Evolutionary conservation across 192 early-diverging fungal species (phyloP).

Genomic region (Coemansia guatemalensis): DNA sequence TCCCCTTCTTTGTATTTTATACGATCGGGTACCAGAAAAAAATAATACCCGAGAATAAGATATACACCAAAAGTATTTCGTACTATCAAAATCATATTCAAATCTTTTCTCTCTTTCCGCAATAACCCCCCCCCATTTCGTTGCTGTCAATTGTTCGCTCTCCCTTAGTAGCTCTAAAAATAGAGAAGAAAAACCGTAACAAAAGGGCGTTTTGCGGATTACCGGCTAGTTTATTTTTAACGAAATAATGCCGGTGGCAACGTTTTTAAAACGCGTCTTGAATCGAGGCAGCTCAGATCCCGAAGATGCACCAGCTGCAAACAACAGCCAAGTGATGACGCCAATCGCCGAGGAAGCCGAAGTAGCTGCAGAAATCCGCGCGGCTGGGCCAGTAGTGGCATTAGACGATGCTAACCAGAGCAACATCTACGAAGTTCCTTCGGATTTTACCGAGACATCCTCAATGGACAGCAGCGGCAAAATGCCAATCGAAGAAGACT

Average conservation of each 20-base stretch:
- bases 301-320: constrained; percentile 2
- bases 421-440: constrained; percentile 19
- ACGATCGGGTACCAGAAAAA: too few species aligned
- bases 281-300: constrained; percentile 28
- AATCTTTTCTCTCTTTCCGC: too few species aligned
- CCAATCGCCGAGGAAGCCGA: constrained; percentile 4
- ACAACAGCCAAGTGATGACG: not conserved
- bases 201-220: not conserved
- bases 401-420: not conserved
- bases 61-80: too few species aligned
- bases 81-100: too few species aligned
- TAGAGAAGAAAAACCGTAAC: not conserved
- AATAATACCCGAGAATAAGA: too few species aligned
- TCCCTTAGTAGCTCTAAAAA: not conserved
- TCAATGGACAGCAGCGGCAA: constrained; percentile 29
- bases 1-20: too few species aligned
- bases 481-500: constrained; percentile 20
- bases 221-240: constrained; percentile 5
- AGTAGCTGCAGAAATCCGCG: constrained; percentile 13
- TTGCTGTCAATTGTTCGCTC: not conserved
- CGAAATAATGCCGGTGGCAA: constrained; percentile 24
- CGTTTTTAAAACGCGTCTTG: constrained; percentile 39
- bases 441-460: constrained; percentile 33
- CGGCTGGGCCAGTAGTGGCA: constrained; percentile 10
- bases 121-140: too few species aligned